Base-by-base conservation (phyloP, 345 rosid genomes). In the Turritis glabra region DNA sequence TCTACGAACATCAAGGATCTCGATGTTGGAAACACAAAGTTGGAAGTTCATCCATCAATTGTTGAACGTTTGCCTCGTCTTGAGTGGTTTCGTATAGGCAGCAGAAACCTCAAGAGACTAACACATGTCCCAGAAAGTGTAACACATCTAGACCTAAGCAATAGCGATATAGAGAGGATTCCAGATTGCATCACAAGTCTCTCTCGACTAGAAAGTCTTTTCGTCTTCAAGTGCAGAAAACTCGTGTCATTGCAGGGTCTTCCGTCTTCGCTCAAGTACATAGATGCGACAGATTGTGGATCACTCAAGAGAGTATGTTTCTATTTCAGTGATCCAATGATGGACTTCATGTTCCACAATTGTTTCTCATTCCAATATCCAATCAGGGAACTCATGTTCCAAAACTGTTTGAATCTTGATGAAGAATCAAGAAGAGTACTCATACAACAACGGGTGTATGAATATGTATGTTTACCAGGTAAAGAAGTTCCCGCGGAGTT, bases 401-500 rank as follows among this genome's bases (percentile, higher is more conserved):
- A 1, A 2, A 71, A 59, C 27, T 71, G 67, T 23, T 12, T 59
- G 0, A 11, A 35, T 2, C 37, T 71, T 0, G 19, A 59, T 59
- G 59, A 44, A 58, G 75, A 58, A 46, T 5, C 58, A 33, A 71
- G 74, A 71, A 58, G 67, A 58, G 56, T 25, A 11, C 5, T 71
- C 37, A 15, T 71, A n/a, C 67, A 58, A 46, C 67, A 22, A 30
- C 4, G 0, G 4, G 55, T 0, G 30, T 21, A 56, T 8, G 2
- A 64, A 0, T 2, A 21, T 22, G 47, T 46, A 2, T 25, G 27
- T 0, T 60, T 71, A 60, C 50, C 68, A n/a, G 60, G 59, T 37
- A 48, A 51, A 37, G 5, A 51, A 2, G 8, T 72, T 2, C 53
- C 69, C 13, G 5, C 7, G 0, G 53, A 61, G 53, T 72, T 72